phyloP scores from a whole-genome alignment of 768 basidiomycete species.

The Lactarius pseudohatsudake region DNA sequence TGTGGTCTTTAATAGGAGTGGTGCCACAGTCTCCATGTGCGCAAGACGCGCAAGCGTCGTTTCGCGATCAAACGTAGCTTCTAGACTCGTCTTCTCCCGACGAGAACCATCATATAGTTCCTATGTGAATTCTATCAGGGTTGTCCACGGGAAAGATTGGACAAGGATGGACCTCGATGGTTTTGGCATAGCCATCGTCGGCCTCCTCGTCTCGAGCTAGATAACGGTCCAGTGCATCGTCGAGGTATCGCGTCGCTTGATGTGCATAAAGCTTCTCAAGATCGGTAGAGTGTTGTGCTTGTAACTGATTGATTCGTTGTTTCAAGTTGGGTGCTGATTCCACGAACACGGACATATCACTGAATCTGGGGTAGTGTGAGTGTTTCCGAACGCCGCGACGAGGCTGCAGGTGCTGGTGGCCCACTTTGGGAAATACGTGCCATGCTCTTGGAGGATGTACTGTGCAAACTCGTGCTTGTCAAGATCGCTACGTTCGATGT shows the following conservation, averaged over 20 bases:
- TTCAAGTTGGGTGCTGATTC: slow-evolving; percentile 36
- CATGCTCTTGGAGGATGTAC: slow-evolving; percentile 25
- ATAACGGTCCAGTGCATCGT: slow-evolving; percentile 37
- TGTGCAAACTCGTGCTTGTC: slow-evolving; percentile 28
- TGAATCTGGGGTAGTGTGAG: slow-evolving; percentile 17
- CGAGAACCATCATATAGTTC: slow-evolving; percentile 15
- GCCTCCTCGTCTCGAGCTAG: slow-evolving; percentile 26
- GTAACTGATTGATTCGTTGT: slow-evolving; percentile 36
- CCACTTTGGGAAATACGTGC: slow-evolving; percentile 30
- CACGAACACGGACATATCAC: slow-evolving; percentile 18
- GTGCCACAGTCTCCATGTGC: slow-evolving; percentile 18
- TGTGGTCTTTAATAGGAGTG: slow-evolving; percentile 10
- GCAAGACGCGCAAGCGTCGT: slow-evolving; percentile 19
- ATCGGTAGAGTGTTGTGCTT: slow-evolving; percentile 35
- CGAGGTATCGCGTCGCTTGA: slow-evolving; percentile 36
- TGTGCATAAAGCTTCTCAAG: slow-evolving; percentile 36
- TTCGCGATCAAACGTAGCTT: slow-evolving; percentile 20
- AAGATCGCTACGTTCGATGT: slow-evolving; percentile 13
- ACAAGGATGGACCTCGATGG: slow-evolving; percentile 19
- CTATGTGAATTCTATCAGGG: background rate
- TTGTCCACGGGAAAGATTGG: background rate
- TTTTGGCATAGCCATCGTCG: background rate
- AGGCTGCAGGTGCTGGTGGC: slow-evolving; percentile 1
- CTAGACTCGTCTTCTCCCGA: slow-evolving; percentile 11
- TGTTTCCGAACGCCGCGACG: background rate